phyloP scores from a whole-genome alignment of 257 asterid species.

The Rhazya stricta region DNA sequence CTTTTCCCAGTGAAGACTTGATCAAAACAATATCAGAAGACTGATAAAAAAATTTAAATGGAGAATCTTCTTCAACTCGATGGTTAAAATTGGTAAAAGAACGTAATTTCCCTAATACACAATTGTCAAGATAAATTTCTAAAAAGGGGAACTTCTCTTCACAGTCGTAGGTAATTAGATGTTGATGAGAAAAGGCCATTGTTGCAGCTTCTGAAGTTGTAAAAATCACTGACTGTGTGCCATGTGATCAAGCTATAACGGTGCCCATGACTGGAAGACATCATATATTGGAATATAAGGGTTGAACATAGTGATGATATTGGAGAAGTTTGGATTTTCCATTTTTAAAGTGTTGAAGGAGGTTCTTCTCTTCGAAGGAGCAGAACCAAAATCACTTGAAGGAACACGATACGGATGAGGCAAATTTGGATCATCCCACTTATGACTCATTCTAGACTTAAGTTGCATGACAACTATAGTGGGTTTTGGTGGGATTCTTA shows the following conservation, averaged over 20 bases:
- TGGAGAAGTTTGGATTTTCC: not conserved
- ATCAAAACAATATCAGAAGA: slow-evolving; percentile 12
- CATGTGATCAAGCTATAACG: too few relatives aligned
- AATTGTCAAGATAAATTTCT: too few relatives aligned
- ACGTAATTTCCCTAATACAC: not conserved
- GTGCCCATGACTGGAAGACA: slow-evolving; percentile 16
- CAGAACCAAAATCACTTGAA: too few relatives aligned
- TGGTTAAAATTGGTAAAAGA: too few relatives aligned
- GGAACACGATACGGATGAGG: too few relatives aligned
- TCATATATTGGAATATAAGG: slow-evolving; percentile 21
- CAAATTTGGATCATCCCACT: too few relatives aligned
- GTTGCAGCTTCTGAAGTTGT: slow-evolving; percentile 13
- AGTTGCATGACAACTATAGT: too few relatives aligned
- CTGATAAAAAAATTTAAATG: not conserved
- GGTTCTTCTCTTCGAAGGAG: too few relatives aligned
- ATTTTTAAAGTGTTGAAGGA: slow-evolving; percentile 1
- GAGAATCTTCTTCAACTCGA: not conserved
- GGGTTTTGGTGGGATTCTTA: too few relatives aligned
- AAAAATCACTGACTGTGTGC: too few relatives aligned
- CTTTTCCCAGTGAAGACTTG: slow-evolving; percentile 9
- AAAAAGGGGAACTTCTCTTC: slow-evolving; percentile 4
- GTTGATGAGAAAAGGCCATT: not conserved
- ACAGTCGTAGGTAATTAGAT: too few relatives aligned
- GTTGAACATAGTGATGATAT: not conserved
- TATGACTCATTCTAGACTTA: too few relatives aligned